phyloP scores from a whole-genome alignment of 768 basidiomycete species.

The Paxillus involutus region DNA sequence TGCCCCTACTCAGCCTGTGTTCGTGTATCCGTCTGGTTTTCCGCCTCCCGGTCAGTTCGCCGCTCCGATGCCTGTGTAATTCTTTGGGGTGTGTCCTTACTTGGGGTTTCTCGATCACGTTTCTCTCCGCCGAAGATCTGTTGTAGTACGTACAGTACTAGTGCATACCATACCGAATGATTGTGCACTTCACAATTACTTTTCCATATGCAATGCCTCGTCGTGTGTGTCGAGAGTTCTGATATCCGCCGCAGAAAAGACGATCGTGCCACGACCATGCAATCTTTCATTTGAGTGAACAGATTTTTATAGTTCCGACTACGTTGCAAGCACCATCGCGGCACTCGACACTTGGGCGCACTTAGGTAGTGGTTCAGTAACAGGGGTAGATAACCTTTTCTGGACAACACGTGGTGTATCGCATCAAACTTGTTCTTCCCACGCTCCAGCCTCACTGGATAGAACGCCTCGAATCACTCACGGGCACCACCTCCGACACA shows the following conservation, averaged over 20 bases:
- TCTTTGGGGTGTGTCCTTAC: background rate
- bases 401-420: conserved; percentile 6
- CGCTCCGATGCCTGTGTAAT: background rate
- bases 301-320: no score
- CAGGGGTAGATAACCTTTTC: background rate
- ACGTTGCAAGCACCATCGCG: background rate
- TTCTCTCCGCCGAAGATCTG: background rate
- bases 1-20: conserved; percentile 11
- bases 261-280: background rate
- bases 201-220: background rate
- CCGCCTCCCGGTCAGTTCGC: conserved; percentile 3
- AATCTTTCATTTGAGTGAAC: no score
- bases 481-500: conserved; percentile 16
- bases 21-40: conserved; percentile 17
- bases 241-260: background rate
- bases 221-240: background rate
- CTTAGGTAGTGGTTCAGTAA: background rate
- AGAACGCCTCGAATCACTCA: conserved; percentile 1
- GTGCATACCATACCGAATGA: background rate
- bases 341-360: no score
- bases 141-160: background rate
- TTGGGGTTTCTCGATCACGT: background rate
- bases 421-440: conserved; percentile 12
- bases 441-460: conserved; percentile 19
- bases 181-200: background rate